phyloP scores from a whole-genome alignment of 1,284 basidiomycete species.

The Tilletiaria anomala region DNA sequence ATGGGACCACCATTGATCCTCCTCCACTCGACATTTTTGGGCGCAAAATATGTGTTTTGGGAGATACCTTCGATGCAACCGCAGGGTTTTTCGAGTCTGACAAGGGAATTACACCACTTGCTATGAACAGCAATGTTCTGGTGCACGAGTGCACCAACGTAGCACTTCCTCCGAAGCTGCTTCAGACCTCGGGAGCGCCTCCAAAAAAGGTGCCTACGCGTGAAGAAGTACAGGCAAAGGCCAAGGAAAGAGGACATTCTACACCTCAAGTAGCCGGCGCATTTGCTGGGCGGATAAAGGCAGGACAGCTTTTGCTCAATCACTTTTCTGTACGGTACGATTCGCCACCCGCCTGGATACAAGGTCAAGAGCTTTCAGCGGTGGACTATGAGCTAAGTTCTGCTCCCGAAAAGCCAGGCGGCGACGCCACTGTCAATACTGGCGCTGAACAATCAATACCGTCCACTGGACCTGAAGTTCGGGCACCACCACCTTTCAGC shows the following conservation, averaged over 20 bases:
- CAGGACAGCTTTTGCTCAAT: slow-evolving; percentile 24
- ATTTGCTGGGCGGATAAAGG: slow-evolving; percentile 24
- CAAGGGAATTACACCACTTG: slow-evolving; percentile 11
- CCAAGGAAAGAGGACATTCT: slow-evolving; percentile 24
- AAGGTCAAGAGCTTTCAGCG: slow-evolving; percentile 8
- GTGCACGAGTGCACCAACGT: slow-evolving; percentile 38
- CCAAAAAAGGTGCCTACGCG: slow-evolving; percentile 12
- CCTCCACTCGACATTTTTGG: slow-evolving; percentile 24
- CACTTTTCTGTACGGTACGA: slow-evolving; percentile 31
- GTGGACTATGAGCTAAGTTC: slow-evolving; percentile 1
- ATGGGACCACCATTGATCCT: slow-evolving; percentile 23
- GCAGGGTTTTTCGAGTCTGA: slow-evolving; percentile 8
- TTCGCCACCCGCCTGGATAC: slow-evolving; percentile 9
- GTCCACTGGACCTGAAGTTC: neutral
- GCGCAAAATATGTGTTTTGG: slow-evolving; percentile 30
- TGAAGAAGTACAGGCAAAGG: slow-evolving; percentile 15
- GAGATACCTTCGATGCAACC: slow-evolving; percentile 34
- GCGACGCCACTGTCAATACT: slow-evolving; percentile 1
- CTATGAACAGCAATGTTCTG: slow-evolving; percentile 20
- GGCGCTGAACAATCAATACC: neutral
- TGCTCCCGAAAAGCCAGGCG: neutral
- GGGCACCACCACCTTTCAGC: neutral
- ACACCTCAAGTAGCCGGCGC: slow-evolving; percentile 28
- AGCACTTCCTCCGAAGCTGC: slow-evolving; percentile 17
- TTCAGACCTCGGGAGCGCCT: slow-evolving; percentile 10